A percentile compares a stretch with the other conserved stretches of the same genome.
Conservation (phyloP, 306 rosid species). For the Malus orientalis region DNA sequence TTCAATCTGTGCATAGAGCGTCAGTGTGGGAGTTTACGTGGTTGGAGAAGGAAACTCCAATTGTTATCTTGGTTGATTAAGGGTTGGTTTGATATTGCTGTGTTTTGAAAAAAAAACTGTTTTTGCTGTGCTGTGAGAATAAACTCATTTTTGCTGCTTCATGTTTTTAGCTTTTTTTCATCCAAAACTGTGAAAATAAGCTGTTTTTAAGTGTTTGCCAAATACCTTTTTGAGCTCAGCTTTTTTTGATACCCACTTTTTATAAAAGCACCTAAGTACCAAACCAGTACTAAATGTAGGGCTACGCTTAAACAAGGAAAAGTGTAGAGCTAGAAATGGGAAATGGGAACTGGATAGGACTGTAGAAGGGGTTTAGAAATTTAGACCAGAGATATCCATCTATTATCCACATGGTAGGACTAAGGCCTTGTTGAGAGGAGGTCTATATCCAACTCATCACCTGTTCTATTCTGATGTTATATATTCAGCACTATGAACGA, state of each 20-base stretch:
- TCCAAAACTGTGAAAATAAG: too few species aligned
- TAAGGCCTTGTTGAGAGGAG: background rate
- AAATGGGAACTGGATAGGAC: background rate
- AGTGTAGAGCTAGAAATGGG: background rate
- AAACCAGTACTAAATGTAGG: background rate
- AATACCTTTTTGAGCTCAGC: too few species aligned
- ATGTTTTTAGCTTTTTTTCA: too few species aligned
- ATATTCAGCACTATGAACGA: background rate
- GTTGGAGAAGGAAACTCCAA: background rate
- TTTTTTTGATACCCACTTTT: too few species aligned
- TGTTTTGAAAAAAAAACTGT: too few species aligned
- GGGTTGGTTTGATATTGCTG: too few species aligned
- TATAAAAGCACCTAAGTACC: too few species aligned
- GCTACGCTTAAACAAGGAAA: background rate
- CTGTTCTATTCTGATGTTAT: background rate
- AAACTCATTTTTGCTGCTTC: too few species aligned
- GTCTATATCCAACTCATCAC: background rate
- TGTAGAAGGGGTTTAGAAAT: too few species aligned
- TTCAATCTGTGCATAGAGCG: background rate
- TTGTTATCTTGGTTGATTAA: background rate
- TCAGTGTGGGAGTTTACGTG: background rate
- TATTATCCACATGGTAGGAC: background rate
- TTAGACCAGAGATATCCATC: background rate
- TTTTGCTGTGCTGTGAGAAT: too few species aligned
- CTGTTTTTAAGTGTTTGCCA: too few species aligned